Conservation (phyloP, 192 early-diverging fungal genomes). For the Coemansia sp. region DNA sequence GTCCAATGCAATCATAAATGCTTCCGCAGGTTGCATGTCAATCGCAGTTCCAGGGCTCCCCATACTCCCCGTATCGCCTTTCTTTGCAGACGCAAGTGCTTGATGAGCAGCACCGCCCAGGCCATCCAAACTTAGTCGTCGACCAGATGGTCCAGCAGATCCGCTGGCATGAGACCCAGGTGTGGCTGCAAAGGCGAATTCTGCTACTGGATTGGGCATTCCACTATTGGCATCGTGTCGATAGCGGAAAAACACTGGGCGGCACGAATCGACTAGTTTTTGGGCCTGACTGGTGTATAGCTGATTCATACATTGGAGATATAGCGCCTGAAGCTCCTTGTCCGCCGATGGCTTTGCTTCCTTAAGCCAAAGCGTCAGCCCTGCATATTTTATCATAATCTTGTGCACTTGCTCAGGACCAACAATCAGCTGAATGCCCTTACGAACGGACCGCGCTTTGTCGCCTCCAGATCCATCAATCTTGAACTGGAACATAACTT, state of each 20-base stretch:
- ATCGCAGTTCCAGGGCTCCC: neutral
- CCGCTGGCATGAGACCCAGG: conserved; percentile 14
- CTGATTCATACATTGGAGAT: conserved; percentile 57
- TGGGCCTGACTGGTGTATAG: conserved; percentile 54
- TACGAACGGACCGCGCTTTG: conserved; percentile 31
- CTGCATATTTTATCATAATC: conserved; percentile 62
- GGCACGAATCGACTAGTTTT: conserved; percentile 57
- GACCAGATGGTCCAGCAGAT: conserved; percentile 10
- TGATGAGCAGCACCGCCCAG: conserved; percentile 43
- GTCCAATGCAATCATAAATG: conserved; percentile 39
- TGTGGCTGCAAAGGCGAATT: conserved; percentile 35
- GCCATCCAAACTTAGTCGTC: conserved; percentile 43
- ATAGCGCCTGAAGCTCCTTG: conserved; percentile 71
- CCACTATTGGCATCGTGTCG: conserved; percentile 35
- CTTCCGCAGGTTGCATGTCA: conserved; percentile 47
- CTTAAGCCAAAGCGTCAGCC: conserved; percentile 69
- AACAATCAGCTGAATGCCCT: conserved; percentile 39
- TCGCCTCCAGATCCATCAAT: conserved; percentile 58
- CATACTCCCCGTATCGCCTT: conserved; percentile 11
- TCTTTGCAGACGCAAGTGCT: conserved; percentile 24
- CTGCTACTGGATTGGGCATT: conserved; percentile 18
- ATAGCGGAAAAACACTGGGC: conserved; percentile 38
- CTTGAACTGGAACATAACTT: conserved; percentile 63
- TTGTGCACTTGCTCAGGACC: conserved; percentile 65
- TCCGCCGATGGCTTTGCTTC: conserved; percentile 69